phyloP scores from a whole-genome alignment of 805 yeast species.

The Spathaspora arborariae region DNA sequence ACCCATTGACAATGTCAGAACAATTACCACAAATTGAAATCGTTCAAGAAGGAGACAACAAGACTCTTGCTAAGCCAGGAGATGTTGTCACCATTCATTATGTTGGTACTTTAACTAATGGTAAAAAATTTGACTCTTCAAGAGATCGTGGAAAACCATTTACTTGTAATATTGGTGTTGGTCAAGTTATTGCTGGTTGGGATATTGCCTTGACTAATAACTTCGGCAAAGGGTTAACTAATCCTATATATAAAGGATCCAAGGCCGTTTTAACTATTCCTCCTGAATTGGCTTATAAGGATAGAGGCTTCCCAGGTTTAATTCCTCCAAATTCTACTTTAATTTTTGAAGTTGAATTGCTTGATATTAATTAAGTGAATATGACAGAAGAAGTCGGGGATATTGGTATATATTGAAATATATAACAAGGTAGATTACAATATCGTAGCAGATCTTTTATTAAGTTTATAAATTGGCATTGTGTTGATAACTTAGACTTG shows the following conservation, averaged over 20 bases:
- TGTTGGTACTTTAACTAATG: conserved; percentile 92
- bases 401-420: too few relatives aligned
- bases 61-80: conserved; percentile 80
- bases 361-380: conserved; percentile 35
- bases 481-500: too few relatives aligned
- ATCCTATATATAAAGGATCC: conserved; percentile 90
- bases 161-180: conserved; percentile 91
- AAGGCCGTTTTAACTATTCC: conserved; percentile 91
- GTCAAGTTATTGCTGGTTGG: conserved; percentile 80
- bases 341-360: conserved; percentile 77
- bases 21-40: conserved; percentile 39
- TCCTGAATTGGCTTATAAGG: conserved; percentile 90
- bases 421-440: too few relatives aligned
- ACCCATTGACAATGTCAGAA: conserved; percentile 29
- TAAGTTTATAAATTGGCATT: too few relatives aligned
- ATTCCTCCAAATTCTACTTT: conserved; percentile 96
- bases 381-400: too few relatives aligned
- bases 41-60: conserved; percentile 71
- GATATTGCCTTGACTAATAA: conserved; percentile 9
- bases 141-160: conserved; percentile 94
- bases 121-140: conserved; percentile 94
- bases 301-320: conserved; percentile 92
- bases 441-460: too few relatives aligned
- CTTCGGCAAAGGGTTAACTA: conserved; percentile 60
- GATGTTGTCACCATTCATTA: conserved; percentile 92